Evolutionary conservation across 768 basidiomycete genomes (phyloP).

Genomic region (Inosperma sp.): DNA sequence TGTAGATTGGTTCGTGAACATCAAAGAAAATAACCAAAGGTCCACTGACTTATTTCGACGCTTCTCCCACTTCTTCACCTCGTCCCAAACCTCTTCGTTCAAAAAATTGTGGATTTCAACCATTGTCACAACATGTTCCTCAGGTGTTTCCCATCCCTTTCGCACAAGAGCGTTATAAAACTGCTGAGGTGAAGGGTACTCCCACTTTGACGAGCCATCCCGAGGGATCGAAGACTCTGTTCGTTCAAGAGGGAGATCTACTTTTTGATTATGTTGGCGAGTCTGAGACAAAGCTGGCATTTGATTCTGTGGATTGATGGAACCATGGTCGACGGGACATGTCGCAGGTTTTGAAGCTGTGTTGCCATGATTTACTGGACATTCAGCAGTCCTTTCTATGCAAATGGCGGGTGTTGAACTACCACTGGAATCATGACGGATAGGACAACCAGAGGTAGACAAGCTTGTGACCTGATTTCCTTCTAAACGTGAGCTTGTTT

Average conservation of each 20-base stretch:
- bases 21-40: not conserved
- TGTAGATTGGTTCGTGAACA: constrained; percentile 25
- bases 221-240: constrained; percentile 85
- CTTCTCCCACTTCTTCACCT: constrained; percentile 92
- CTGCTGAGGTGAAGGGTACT: constrained; percentile 96
- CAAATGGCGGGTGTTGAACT: constrained; percentile 18
- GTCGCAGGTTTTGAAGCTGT: constrained; percentile 26
- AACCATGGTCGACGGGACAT: constrained; percentile 61
- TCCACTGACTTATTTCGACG: constrained; percentile 51
- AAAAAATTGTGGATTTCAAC: constrained; percentile 98
- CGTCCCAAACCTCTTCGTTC: constrained; percentile 95
- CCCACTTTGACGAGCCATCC: constrained; percentile 60
- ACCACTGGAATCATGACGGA: constrained; percentile 37
- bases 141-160: constrained; percentile 97
- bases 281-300: constrained; percentile 82
- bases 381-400: constrained; percentile 29
- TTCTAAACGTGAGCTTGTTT: constrained; percentile 41
- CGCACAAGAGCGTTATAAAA: constrained; percentile 95
- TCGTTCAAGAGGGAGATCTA: constrained; percentile 67
- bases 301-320: constrained; percentile 72
- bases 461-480: constrained; percentile 13
- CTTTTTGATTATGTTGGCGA: constrained; percentile 51
- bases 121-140: constrained; percentile 94
- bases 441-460: constrained; percentile 35
- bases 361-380: constrained; percentile 36